These are phyloP conservation scores for Zygosaccharomyces kombuchaensis DNA, from an alignment of 805 yeast genomes.

Conservation along the genomic window DNA sequence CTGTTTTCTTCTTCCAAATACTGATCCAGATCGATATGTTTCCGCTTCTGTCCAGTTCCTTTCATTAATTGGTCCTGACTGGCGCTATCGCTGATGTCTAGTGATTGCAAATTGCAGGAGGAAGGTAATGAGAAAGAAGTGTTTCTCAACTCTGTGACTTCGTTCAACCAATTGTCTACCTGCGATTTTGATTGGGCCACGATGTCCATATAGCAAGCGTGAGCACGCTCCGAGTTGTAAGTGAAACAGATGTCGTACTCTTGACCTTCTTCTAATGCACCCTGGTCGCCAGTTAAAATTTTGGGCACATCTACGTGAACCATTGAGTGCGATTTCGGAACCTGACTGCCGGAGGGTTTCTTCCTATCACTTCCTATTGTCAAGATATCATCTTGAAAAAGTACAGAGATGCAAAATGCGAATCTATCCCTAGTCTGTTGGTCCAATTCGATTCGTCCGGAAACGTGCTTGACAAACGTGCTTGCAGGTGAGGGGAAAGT, in stretches of 20 bases:
- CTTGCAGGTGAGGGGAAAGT: constrained; percentile 21
- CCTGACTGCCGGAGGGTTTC: constrained; percentile 12
- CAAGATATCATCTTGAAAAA: constrained; percentile 20
- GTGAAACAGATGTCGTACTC: constrained; percentile 20
- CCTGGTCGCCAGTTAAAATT: constrained; percentile 12
- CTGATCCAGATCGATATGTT: constrained; percentile 19
- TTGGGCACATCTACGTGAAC: constrained; percentile 26
- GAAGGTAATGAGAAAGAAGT: constrained; percentile 11
- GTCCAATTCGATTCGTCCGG: constrained; percentile 15
- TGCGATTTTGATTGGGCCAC: constrained; percentile 18
- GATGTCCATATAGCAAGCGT: constrained; percentile 21
- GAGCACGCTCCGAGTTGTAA: constrained; percentile 16
- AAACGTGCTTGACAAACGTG: constrained; percentile 13
- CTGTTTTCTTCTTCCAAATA: constrained; percentile 19
- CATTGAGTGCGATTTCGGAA: constrained; percentile 10
- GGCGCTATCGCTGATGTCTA: constrained; percentile 18
- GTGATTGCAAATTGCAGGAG: constrained; percentile 18
- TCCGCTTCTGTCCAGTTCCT: constrained; percentile 18
- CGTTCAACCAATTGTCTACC: constrained; percentile 21
- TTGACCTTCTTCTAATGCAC: constrained; percentile 12
- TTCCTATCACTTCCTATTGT: constrained; percentile 1
- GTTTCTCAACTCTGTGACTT: constrained; percentile 14
- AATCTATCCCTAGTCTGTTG: constrained; percentile 13
- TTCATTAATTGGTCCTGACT: constrained; percentile 12
- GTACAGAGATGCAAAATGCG: constrained; percentile 15